These are phyloP conservation scores for Lactifluus subvellereus DNA, from an alignment of 768 basidiomycete genomes.

Conservation along the genomic window DNA sequence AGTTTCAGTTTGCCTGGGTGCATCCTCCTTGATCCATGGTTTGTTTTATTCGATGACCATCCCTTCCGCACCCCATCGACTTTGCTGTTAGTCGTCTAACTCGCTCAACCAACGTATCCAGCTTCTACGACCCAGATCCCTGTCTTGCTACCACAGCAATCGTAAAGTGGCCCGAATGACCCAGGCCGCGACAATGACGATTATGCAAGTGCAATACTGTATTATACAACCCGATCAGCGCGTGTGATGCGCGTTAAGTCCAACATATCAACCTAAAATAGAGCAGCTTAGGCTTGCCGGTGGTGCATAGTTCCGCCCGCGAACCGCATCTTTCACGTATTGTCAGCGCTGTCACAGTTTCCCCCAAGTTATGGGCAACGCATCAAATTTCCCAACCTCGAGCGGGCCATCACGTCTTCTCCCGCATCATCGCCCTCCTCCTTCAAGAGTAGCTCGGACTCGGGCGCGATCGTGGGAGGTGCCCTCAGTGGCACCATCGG, in stretches of 20 bases:
- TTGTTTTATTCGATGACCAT: neutral
- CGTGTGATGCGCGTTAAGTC: conserved; percentile 24
- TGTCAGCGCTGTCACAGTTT: neutral
- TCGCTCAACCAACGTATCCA: conserved; percentile 2
- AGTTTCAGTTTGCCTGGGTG: conserved; percentile 15
- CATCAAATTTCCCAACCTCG: neutral
- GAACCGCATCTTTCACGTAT: neutral
- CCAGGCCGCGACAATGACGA: neutral
- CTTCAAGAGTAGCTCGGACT: conserved; percentile 27
- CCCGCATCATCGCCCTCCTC: neutral
- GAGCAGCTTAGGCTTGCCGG: conserved; percentile 4
- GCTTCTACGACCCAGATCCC: neutral
- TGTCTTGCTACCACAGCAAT: neutral
- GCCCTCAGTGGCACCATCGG: conserved; percentile 44
- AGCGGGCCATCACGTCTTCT: neutral
- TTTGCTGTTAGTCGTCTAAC: conserved; percentile 5
- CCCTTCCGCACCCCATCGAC: neutral
- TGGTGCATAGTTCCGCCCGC: neutral
- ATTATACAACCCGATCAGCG: conserved; percentile 27
- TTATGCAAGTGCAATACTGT: conserved; percentile 28
- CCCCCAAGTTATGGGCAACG: conserved; percentile 3
- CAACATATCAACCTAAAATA: neutral
- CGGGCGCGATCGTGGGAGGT: conserved; percentile 60
- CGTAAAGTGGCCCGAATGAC: conserved; percentile 12
- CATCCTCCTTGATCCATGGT: neutral